These are phyloP conservation scores for Sporothrix inflata DNA, from an alignment of 2,329 filamentous ascomycete species.

Conservation along the genomic window DNA sequence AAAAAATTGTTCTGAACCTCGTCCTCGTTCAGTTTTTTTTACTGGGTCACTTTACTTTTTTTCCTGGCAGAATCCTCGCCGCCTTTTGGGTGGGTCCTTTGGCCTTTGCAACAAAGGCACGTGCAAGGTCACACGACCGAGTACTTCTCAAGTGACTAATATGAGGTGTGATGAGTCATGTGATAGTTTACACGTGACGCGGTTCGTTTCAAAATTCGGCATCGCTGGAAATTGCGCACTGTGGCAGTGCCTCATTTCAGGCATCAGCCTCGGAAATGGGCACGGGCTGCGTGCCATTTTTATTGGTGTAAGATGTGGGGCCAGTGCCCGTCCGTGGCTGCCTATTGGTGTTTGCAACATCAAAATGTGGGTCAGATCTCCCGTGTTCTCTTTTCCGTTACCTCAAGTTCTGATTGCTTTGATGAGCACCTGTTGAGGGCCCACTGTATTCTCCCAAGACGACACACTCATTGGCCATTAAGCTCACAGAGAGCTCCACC, in stretches of 20 bases:
- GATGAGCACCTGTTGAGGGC: background rate
- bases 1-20: constrained; percentile 20
- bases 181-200: background rate
- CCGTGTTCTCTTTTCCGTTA: constrained; percentile 17
- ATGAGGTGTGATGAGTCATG: background rate
- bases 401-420: constrained; percentile 18
- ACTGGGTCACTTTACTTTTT: constrained; percentile 24
- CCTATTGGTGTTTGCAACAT: background rate
- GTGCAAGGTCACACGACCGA: background rate
- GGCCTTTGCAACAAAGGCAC: background rate
- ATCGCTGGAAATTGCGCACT: constrained; percentile 22
- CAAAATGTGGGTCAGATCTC: background rate
- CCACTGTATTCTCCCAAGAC: background rate
- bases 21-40: constrained; percentile 24
- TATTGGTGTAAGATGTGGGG: background rate
- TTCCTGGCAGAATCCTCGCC: constrained; percentile 31
- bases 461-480: background rate
- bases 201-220: background rate
- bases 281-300: background rate
- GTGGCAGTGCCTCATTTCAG: constrained; percentile 23
- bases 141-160: background rate
- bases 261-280: constrained; percentile 17
- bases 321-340: background rate
- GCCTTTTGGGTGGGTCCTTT: constrained; percentile 25
- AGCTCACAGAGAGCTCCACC: background rate